Evolutionary conservation across 176 grass and related monocot species (phyloP).

Genomic region (Tillandsia fasciculata): DNA sequence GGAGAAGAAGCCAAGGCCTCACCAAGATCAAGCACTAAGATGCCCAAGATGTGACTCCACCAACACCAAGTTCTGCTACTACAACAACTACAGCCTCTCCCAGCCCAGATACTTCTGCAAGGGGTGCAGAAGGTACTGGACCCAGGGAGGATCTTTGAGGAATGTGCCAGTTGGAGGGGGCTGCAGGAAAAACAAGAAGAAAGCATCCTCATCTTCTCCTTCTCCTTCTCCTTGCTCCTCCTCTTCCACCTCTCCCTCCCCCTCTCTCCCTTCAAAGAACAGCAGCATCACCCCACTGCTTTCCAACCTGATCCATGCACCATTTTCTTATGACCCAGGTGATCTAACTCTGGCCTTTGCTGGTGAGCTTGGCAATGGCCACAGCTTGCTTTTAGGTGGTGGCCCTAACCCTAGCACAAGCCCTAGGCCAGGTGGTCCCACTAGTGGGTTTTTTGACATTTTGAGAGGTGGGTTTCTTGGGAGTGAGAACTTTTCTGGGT

Average conservation of each 20-base stretch:
- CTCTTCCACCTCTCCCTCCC: background rate
- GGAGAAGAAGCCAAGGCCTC: constrained; percentile 23
- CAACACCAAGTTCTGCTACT: constrained; percentile 98
- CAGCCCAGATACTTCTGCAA: constrained; percentile 41
- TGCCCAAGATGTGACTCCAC: constrained; percentile 76
- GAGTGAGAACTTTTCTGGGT: background rate
- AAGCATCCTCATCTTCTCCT: background rate
- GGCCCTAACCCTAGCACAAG: too few species aligned
- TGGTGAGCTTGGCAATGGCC: background rate
- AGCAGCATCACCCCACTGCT: constrained; percentile 11
- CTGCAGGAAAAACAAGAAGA: constrained; percentile 26
- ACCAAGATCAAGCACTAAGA: constrained; percentile 12
- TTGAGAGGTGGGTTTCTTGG: constrained; percentile 16
- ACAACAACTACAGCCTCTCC: constrained; percentile 88
- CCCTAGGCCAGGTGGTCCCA: background rate
- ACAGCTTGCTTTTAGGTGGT: too few species aligned
- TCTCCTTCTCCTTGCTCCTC: background rate
- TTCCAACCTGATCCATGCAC: background rate
- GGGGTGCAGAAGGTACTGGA: constrained; percentile 24
- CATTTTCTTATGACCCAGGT: constrained; percentile 3
- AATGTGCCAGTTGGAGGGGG: constrained; percentile 28
- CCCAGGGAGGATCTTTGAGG: constrained; percentile 23
- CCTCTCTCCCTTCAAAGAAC: background rate
- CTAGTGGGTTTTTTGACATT: constrained; percentile 19
- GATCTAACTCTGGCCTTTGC: constrained; percentile 15